Base-by-base conservation (phyloP, 768 basidiomycete genomes). In the Tricholoma furcatifolium region DNA sequence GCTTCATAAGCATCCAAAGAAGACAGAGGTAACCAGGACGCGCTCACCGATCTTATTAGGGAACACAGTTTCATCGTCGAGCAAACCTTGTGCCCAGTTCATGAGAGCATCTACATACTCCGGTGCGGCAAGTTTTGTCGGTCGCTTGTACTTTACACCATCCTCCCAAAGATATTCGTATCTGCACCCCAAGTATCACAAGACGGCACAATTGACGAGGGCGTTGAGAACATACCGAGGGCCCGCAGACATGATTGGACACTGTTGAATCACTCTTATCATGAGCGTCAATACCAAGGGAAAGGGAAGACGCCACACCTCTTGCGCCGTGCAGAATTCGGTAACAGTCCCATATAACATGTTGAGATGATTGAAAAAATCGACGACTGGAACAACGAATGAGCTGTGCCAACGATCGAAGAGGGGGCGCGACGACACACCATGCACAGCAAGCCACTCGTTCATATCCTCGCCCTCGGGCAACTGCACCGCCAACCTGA, bases 401-500 rank as follows among this genome's bases (percentile, higher is more conserved):
- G 17, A 54, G 43, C 27, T 5, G 41, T 30, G 10, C 24, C 15
- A 49, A 40, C 27, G 18, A 35, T 6, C 32, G 18, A 39, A 30
- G 27, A 44, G 21, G n/a, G 12, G 55, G 53, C 30, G 20, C 0
- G 11, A 34, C 42, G n/a, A 51, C 46, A 64, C 83, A 97, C 97
- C 92, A 66, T 99, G 96, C 7, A 99, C 96, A 11, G 97, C 97
- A n/a, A 99, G 85, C 97, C 97, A 99, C 70, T 99, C 97, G 60
- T 95, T 96, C 62, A 85, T 70, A 67, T 99, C 97, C 70, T 99
- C 97, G 35, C 97, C 97, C 60, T 98, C 97, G 0, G 97, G 97
- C 17, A 98, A 78, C 57, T 88, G 85, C 18, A 99, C 97, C 0
- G 97, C 95, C 42, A 90, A 75, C 53, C 95, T 78, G 56, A 99